Base-by-base conservation (phyloP, 73 alveolate genomes). In the Paramecium sexaurelia region DNA sequence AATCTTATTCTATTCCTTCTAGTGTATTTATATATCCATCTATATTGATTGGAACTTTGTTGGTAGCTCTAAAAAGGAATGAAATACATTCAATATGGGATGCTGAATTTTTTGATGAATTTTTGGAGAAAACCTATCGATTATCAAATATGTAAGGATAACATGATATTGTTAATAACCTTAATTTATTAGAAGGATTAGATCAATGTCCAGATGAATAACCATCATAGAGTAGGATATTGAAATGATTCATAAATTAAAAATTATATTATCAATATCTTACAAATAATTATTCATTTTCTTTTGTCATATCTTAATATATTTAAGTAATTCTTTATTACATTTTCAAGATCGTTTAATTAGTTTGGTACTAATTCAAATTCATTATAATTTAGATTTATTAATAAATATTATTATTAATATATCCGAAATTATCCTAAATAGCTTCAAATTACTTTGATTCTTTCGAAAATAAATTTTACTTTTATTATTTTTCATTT, bases 61-160 rank as follows among this genome's bases (percentile, higher is more conserved):
- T 78, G n/a, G 55, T 78, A 0, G 90, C 90, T n/a, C 41, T 40
- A 13, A 78, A 45, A 17, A 78, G 90, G 22, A 43, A 26, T 78
- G 90, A 78, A 24, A 17, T 37, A 4, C 7, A 37, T 41, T 78
- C 68, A n/a, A 29, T 78, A 10, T 78, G 90, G 90, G 73, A 78
- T 41, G 71, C 61, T 11, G 27, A 78, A 7, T 78, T 78, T 15
- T 78, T 41, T 43, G 90, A 78, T 78, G 90, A 78, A 17, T 78
- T 29, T 17, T 24, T 78, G 5, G 86, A 71, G 66, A 71, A 71
- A 37, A 40, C 41, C n/a, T 41, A 78, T 19, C n/a, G 90, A 20
- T 61, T 61, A 61, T 61, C 83, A 5, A 61, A 61, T 26, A 29
- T 61, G 0, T 24, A 61, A 11, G 83, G 43, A 61, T 29, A 61